phyloP scores from a whole-genome alignment of 139 green algal species.

The Edaphochlamys debaryana region DNA sequence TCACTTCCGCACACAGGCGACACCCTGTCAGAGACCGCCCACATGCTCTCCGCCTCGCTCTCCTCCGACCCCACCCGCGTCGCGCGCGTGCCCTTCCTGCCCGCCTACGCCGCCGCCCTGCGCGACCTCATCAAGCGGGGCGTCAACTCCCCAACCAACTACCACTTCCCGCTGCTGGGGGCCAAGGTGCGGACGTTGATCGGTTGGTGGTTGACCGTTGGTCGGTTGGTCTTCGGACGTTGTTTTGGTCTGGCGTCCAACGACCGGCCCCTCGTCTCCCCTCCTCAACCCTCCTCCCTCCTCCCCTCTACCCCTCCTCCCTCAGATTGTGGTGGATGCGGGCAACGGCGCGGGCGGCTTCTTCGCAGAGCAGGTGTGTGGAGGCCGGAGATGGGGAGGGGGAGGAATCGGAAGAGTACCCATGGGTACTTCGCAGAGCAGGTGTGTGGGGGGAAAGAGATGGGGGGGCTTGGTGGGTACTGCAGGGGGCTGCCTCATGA shows the following conservation, averaged over 20 bases:
- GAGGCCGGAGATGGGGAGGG: slow-evolving; percentile 38
- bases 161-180: slow-evolving; percentile 68
- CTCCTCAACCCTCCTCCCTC: too few species aligned
- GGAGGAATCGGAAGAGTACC: background rate
- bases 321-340: slow-evolving; percentile 85
- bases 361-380: slow-evolving; percentile 71
- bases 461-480: too few species aligned
- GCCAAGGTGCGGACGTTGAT: too few species aligned
- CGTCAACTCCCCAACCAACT: slow-evolving; percentile 51
- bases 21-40: slow-evolving; percentile 49
- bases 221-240: too few species aligned
- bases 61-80: slow-evolving; percentile 18
- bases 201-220: too few species aligned
- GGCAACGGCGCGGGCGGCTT: slow-evolving; percentile 92
- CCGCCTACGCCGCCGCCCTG: slow-evolving; percentile 75
- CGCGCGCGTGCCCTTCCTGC: slow-evolving; percentile 53
- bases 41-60: slow-evolving; percentile 53
- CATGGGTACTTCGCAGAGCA: too few species aligned
- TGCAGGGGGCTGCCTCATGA: too few species aligned
- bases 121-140: slow-evolving; percentile 75
- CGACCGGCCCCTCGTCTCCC: too few species aligned
- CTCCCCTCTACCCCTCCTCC: too few species aligned
- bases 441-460: too few species aligned
- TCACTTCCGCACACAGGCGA: too few species aligned
- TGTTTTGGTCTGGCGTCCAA: too few species aligned